Conservation (phyloP, 768 basidiomycete species). For the Mycena maculata region DNA sequence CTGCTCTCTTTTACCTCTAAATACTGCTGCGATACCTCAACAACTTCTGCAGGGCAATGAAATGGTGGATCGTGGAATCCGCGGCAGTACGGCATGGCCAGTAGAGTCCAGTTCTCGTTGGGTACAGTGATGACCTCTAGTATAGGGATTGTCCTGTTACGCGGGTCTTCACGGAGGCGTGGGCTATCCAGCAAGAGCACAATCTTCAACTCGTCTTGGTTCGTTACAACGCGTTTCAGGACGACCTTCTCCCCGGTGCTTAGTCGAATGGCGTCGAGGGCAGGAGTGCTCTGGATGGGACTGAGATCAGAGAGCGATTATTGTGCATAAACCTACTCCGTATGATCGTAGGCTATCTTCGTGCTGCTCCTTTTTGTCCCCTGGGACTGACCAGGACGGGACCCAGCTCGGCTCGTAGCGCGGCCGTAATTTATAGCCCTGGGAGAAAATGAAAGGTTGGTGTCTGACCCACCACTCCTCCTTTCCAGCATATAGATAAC, state of each 20-base stretch:
- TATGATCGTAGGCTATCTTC: background rate
- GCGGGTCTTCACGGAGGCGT: background rate
- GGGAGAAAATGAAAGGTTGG: conserved; percentile 1
- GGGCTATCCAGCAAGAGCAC: background rate
- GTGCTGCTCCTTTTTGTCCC: background rate
- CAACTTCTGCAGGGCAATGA: conserved; percentile 6
- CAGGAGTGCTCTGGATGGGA: background rate
- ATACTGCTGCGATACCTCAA: conserved; percentile 6
- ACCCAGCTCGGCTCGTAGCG: conserved; percentile 5
- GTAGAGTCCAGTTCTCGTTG: background rate
- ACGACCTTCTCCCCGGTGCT: background rate
- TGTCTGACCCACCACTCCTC: background rate
- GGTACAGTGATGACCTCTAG: background rate
- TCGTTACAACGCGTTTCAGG: background rate
- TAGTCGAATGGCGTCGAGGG: conserved; percentile 2
- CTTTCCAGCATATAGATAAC: background rate
- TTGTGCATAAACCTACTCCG: background rate
- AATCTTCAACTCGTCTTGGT: background rate
- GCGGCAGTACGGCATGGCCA: conserved; percentile 3
- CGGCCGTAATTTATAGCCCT: conserved; percentile 4
- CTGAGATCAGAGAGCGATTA: background rate
- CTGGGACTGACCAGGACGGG: background rate
- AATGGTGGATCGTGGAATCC: conserved; percentile 3
- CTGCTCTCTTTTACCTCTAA: background rate
- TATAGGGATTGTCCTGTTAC: background rate